These are phyloP conservation scores for Xylariaceae sp. DNA, from an alignment of 2,329 filamentous ascomycete genomes.

Conservation along the genomic window DNA sequence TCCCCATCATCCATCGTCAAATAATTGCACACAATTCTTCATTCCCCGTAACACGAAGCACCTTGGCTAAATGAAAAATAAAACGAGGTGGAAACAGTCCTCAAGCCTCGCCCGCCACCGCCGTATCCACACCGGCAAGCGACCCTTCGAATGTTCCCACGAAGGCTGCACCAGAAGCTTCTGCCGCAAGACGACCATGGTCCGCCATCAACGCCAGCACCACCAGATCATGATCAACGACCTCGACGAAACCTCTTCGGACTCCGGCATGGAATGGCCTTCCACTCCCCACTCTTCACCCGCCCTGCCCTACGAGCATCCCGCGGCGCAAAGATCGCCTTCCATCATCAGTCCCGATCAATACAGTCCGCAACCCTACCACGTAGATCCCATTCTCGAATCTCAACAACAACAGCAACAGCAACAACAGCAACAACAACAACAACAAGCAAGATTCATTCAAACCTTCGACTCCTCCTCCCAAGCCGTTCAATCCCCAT, in stretches of 20 bases:
- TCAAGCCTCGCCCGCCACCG: conserved; percentile 61
- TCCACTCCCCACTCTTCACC: conserved; percentile 47
- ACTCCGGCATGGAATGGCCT: conserved; percentile 55
- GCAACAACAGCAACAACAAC: no score
- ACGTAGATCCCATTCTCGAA: conserved; percentile 28
- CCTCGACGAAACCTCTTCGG: conserved; percentile 49
- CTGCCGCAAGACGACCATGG: conserved; percentile 67
- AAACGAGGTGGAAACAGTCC: conserved; percentile 40
- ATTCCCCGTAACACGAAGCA: no score
- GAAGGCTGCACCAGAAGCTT: conserved; percentile 62
- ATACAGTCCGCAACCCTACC: conserved; percentile 42
- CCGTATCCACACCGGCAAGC: conserved; percentile 60
- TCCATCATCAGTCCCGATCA: conserved; percentile 40
- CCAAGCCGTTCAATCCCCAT: no score
- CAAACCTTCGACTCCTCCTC: no score
- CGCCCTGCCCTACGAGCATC: conserved; percentile 34
- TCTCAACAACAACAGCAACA: no score
- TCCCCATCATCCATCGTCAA: no score
- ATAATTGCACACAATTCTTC: no score
- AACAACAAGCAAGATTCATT: no score
- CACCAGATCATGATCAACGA: conserved; percentile 54
- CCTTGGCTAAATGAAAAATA: no score
- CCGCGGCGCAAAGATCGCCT: conserved; percentile 32
- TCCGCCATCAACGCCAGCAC: conserved; percentile 59
- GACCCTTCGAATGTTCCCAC: conserved; percentile 59